Percentiles rank a stretch among this genome's conserved stretches.
Evolutionary conservation across 2,329 filamentous ascomycete genomes (phyloP).

Genomic region (Curvularia lunata): DNA sequence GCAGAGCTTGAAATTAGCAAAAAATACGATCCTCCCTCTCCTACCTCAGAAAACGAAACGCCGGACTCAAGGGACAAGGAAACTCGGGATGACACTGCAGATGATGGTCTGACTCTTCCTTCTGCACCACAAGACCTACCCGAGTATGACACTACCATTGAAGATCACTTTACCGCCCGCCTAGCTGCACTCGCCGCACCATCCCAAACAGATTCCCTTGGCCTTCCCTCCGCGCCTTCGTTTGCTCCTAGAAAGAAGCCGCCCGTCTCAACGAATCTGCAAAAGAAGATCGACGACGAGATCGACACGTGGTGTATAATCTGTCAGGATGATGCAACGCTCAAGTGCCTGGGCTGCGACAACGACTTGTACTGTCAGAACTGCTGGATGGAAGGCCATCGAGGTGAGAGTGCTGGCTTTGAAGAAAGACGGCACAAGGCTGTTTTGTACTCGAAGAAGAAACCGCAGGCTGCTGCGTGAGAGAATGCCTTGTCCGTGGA

Average conservation of each 20-base stretch:
- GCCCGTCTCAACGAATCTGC: conserved; percentile 42
- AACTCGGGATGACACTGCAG: conserved; percentile 10
- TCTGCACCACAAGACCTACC: conserved; percentile 51
- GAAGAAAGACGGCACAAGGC: conserved; percentile 75
- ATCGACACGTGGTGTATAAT: conserved; percentile 81
- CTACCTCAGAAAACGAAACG: conserved; percentile 25
- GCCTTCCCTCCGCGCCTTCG: conserved; percentile 56
- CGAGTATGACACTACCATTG: conserved; percentile 43
- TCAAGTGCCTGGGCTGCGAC: conserved; percentile 75
- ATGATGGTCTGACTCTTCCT: conserved; percentile 46
- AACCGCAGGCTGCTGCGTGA: conserved; percentile 26
- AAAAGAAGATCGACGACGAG: conserved; percentile 69
- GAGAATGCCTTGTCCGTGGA: background rate
- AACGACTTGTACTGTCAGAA: conserved; percentile 74
- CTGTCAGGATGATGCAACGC: conserved; percentile 77
- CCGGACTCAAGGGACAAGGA: conserved; percentile 18
- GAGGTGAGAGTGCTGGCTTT: conserved; percentile 69
- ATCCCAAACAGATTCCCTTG: conserved; percentile 35
- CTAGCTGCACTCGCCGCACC: conserved; percentile 53
- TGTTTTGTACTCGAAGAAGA: conserved; percentile 58
- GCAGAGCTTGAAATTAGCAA: conserved; percentile 54
- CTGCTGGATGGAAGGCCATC: conserved; percentile 84
- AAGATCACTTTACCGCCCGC: conserved; percentile 55
- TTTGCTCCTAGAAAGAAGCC: conserved; percentile 50
- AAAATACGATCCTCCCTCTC: conserved; percentile 45